Base-by-base conservation (phyloP, 805 yeast species). In the Cyberlindnera nakhonratchasimensis region DNA sequence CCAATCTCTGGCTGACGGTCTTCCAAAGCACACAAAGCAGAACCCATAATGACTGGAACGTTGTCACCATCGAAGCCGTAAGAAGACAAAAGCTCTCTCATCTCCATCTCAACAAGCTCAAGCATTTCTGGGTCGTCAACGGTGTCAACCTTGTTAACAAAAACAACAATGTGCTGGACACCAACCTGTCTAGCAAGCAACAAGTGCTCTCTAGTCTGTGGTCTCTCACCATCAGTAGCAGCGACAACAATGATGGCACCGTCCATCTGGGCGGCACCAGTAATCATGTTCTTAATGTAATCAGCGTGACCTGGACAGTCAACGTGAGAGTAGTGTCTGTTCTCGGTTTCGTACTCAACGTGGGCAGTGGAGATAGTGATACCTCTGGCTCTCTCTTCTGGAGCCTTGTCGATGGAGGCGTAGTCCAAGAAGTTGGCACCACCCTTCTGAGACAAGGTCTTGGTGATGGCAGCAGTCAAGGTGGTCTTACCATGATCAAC, bases 241-340 rank as follows among this genome's bases (percentile, higher is more conserved):
- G 98, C 99, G 68, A 93, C 98, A 50, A 91, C 98, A 72, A 91
- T 91, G 59, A 91, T 90, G 55, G 97, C 98, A 77, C 98, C 97
- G 69, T 91, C 98, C 97, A 90, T 90, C 70, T 91, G 96, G 60
- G 98, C 96, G 61, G 98, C 97, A 82, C 98, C 98, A 55, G 96
- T 88, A 69, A 91, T 91, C 98, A 91, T 91, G 72, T 91, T 91
- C 77, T 91, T 91, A 72, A 91, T 91, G 72, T 90, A 91, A 77
- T 91, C 98, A 53, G 95, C 93, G 79, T 91, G 98, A 63, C 98
- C 98, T 43, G 97, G 97, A 67, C 96, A 88, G 77, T 90, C 98
- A 56, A 90, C 96, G 68, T 90, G 97, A 58, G 98, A 91, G 64
- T 90, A 90, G 70, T 91, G 98, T 72, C 97, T 85, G 66, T 84